These are phyloP conservation scores for Torulaspora indica DNA, from an alignment of 805 yeast genomes.

Conservation along the genomic window DNA sequence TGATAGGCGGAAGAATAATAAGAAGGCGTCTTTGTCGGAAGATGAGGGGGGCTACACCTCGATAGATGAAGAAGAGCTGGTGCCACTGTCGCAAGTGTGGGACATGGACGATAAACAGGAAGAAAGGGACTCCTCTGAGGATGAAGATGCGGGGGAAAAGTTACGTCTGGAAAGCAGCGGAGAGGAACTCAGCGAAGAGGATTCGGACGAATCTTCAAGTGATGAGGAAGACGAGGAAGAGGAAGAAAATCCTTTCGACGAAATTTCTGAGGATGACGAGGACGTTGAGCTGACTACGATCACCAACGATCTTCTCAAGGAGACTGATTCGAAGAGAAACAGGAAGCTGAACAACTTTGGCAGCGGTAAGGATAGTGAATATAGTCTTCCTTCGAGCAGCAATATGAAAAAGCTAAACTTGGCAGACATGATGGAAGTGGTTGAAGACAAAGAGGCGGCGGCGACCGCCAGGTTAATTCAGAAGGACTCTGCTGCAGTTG, in stretches of 20 bases:
- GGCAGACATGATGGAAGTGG: conserved; percentile 69
- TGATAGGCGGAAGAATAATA: conserved; percentile 44
- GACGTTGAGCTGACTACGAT: conserved; percentile 53
- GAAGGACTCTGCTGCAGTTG: conserved; percentile 46
- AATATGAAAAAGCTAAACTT: conserved; percentile 49
- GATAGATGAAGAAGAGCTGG: conserved; percentile 69
- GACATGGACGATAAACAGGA: conserved; percentile 57
- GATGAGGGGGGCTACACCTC: conserved; percentile 66
- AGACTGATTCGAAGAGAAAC: conserved; percentile 34
- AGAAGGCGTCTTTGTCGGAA: conserved; percentile 39
- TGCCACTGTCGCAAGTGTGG: conserved; percentile 85
- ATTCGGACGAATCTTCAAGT: conserved; percentile 16
- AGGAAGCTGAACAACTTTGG: conserved; percentile 50
- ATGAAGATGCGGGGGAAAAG: conserved; percentile 16
- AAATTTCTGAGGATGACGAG: conserved; percentile 44
- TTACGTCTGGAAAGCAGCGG: conserved; percentile 24
- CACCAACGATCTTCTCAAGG: conserved; percentile 36
- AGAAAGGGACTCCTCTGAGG: conserved; percentile 21
- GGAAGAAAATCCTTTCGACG: conserved; percentile 36
- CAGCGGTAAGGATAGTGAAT: conserved; percentile 63
- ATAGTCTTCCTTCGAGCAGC: conserved; percentile 46
- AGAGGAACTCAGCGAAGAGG: conserved; percentile 14
- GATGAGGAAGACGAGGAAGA: conserved; percentile 22
- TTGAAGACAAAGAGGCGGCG: conserved; percentile 46
- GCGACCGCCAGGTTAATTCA: conserved; percentile 48